Percentiles rank a stretch among this genome's conserved stretches.
phyloP scores from a whole-genome alignment of 148 eudicot genomes.

The Polygonum maritimum region DNA sequence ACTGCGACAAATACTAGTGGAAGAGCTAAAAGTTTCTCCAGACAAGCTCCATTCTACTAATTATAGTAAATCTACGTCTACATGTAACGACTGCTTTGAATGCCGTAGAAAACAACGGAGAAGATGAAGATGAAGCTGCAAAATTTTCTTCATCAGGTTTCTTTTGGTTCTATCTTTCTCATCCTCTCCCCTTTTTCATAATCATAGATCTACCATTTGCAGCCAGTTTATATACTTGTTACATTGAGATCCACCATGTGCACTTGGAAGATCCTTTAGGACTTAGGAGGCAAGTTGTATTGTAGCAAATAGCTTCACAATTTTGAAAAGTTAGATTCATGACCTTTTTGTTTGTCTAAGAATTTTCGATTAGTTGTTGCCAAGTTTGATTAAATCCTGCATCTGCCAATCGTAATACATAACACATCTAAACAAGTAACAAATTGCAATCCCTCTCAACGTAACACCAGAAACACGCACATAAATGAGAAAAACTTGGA shows the following conservation, averaged over 20 bases:
- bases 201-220: background rate
- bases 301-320: background rate
- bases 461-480: too few relatives aligned
- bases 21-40: constrained; percentile 72
- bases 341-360: background rate
- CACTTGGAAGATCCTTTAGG: background rate
- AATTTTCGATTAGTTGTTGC: background rate
- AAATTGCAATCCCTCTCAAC: too few relatives aligned
- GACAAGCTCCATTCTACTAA: constrained; percentile 38
- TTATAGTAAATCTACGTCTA: constrained; percentile 25
- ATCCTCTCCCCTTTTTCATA: background rate
- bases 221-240: background rate
- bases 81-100: constrained; percentile 72
- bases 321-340: background rate
- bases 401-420: too few relatives aligned
- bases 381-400: background rate
- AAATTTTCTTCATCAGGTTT: background rate
- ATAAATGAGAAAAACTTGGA: too few relatives aligned
- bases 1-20: constrained; percentile 63
- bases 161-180: background rate
- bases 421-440: too few relatives aligned
- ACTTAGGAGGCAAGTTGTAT: background rate
- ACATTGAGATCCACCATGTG: background rate
- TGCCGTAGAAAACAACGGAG: constrained; percentile 75
- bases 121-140: constrained; percentile 23